Evolutionary conservation across 345 rosid species (phyloP).

Genomic region (Salix udensis): DNA sequence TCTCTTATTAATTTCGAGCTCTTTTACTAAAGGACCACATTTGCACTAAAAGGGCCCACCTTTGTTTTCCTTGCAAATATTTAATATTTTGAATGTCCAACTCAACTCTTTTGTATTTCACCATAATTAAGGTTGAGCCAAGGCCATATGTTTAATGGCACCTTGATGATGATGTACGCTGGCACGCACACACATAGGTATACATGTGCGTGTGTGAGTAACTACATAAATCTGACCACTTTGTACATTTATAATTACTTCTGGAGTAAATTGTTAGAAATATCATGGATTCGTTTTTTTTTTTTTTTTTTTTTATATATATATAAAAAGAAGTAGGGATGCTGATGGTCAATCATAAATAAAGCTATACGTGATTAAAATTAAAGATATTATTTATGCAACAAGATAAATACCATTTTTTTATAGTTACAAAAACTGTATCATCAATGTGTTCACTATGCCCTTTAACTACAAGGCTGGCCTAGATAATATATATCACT

Average conservation of each 20-base stretch:
- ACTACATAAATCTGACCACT: neutral
- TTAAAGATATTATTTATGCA: too few species aligned
- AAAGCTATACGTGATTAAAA: too few species aligned
- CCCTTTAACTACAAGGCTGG: too few species aligned
- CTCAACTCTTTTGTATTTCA: neutral
- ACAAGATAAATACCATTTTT: too few species aligned
- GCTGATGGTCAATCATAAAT: too few species aligned
- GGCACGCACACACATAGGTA: too few species aligned
- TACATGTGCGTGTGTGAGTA: too few species aligned
- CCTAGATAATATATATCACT: too few species aligned
- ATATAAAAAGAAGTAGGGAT: neutral
- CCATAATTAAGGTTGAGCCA: neutral
- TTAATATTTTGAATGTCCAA: too few species aligned
- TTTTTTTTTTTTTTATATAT: too few species aligned
- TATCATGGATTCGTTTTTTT: neutral
- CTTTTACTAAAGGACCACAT: conserved; percentile 11
- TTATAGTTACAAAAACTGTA: too few species aligned
- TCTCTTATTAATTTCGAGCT: conserved; percentile 1
- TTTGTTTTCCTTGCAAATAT: neutral
- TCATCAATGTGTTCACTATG: too few species aligned
- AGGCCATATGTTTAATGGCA: neutral
- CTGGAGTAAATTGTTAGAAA: neutral
- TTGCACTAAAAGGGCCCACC: conserved; percentile 8
- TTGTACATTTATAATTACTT: neutral
- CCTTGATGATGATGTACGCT: neutral